These are phyloP conservation scores for Stephania cephalantha DNA, from an alignment of 164 flowering plant genomes.

Conservation along the genomic window DNA sequence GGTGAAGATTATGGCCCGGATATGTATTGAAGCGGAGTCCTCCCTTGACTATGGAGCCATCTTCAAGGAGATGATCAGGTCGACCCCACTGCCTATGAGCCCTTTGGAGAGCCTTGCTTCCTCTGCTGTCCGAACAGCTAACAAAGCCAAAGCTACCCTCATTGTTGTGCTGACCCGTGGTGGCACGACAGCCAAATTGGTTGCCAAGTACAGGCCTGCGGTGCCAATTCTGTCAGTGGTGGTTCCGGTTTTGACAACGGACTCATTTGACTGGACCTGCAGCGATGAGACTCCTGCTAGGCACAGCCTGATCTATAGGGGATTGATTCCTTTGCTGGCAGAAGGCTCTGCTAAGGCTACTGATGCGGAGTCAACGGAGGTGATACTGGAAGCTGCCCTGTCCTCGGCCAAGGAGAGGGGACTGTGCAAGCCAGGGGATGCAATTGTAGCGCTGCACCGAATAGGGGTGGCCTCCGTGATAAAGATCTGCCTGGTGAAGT, in stretches of 20 bases:
- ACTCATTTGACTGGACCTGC: conserved; percentile 72
- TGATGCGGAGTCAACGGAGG: conserved; percentile 81
- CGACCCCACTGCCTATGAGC: conserved; percentile 84
- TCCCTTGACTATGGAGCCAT: conserved; percentile 72
- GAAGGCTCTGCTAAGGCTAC: conserved; percentile 89
- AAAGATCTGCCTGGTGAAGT: conserved; percentile 45
- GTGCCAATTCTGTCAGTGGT: conserved; percentile 81
- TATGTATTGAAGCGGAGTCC: conserved; percentile 74
- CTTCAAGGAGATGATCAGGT: conserved; percentile 66
- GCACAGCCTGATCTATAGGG: conserved; percentile 72
- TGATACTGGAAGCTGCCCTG: conserved; percentile 70
- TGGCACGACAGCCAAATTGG: conserved; percentile 74
- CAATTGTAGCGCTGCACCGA: conserved; percentile 44
- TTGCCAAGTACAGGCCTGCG: conserved; percentile 84
- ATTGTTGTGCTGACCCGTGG: conserved; percentile 80
- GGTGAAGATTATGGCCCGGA: conserved; percentile 75
- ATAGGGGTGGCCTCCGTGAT: conserved; percentile 44
- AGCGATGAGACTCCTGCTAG: conserved; percentile 84
- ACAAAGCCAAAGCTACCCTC: conserved; percentile 61
- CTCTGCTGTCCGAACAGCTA: conserved; percentile 79
- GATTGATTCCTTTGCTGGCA: conserved; percentile 61
- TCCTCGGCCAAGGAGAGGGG: conserved; percentile 48
- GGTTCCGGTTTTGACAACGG: conserved; percentile 70
- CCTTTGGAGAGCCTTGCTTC: conserved; percentile 84
- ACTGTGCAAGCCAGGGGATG: conserved; percentile 45